Base-by-base conservation (phyloP, 2,329 filamentous ascomycete species). In the Nemania diffusa region DNA sequence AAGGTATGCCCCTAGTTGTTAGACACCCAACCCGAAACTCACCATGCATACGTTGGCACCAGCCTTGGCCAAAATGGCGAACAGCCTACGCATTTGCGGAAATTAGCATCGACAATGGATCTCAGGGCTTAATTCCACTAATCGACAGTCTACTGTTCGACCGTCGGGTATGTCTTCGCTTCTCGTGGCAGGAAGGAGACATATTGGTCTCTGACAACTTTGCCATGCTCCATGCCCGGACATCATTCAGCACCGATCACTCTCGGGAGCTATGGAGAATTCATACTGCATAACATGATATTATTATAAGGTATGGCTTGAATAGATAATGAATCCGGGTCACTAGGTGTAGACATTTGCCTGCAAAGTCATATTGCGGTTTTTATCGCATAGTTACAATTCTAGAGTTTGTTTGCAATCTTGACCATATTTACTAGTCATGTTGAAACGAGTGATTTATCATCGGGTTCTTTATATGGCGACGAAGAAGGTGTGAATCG, bases 121-220 rank as follows among this genome's bases (percentile, higher is more conserved):
- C 67, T 2, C 64, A 69, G 22, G 55, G 56, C 24, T 32, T 69
- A 8, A 57, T 63, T 15, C 42, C 55, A 13, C 44, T 69, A 7
- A 22, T 69, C 5, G 61, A 67, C 17, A 64, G 55, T n/a, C 22
- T 69, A 1, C 27, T 67, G 22, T 57, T 57, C 37, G 67, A 69
- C n/a, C 64, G 59, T 29, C 63, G 67, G 1, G 67, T 69, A 3
- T 69, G 67, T 15, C 63, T 69, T 40, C 64, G 67, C 6, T 61
- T 67, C 17, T 44, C 51, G 2, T 58, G 37, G 59, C 48, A 64
- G 20, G 64, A 61, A 24, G 67, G 67, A 7, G 67, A 69, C n/a
- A 17, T 69, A 11, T n/a, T 64, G 0, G 60, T 69, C 8, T 60
- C 34, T 1, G 67, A 69, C 22, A 69, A 51, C 17, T 44, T 67